Base-by-base conservation (phyloP, 352 stramenopile genomes). In the Phytophthora podocarpi region DNA sequence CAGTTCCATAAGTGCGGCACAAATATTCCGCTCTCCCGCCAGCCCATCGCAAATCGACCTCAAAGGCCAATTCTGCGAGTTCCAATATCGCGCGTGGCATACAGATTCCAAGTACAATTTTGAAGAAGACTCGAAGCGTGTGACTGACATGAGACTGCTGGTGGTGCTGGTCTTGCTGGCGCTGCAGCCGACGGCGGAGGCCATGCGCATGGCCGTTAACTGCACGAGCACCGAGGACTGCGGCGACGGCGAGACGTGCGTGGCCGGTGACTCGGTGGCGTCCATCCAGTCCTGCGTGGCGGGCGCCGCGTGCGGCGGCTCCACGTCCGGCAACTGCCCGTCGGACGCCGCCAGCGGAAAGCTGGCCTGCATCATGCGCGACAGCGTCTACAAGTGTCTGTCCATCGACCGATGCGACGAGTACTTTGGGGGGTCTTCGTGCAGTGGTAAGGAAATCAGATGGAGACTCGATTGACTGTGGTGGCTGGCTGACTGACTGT, bases 351-450 rank as follows among this genome's bases (percentile, higher is more conserved):
- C 13, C 18, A 90, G 67, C 30, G 86, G 86, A 7, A 78, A 90
- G 53, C 60, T 95, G 37, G 78, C 82, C 39, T 95, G 86, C 59
- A 88, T 92, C 39, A 74, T 66, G 74, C 75, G 60, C 28, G 36
- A 68, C 26, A 80, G 79, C 21, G 82, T 92, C 51, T 93, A 92
- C 78, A 91, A 93, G 62, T 95, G 86, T 45, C 74, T 95, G 39
- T 89, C 80, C 16, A 70, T 92, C 26, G 74, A 84, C 28, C 78
- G 86, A 4, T 95, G 86, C 53, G 86, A 95, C 49, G 41, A 79
- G 28, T 91, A 91, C 61, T 89, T 85, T 43, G 71, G 69, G 37
- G 64, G 58, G 34, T 68, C 64, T 36, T 50, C 69, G 3, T 92
- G 83, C 61, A 92, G 81, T 48, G 72, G 80, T 88, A 39, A 37